Evolutionary conservation across 345 rosid genomes (phyloP).

Genomic region (Pistacia atlantica): DNA sequence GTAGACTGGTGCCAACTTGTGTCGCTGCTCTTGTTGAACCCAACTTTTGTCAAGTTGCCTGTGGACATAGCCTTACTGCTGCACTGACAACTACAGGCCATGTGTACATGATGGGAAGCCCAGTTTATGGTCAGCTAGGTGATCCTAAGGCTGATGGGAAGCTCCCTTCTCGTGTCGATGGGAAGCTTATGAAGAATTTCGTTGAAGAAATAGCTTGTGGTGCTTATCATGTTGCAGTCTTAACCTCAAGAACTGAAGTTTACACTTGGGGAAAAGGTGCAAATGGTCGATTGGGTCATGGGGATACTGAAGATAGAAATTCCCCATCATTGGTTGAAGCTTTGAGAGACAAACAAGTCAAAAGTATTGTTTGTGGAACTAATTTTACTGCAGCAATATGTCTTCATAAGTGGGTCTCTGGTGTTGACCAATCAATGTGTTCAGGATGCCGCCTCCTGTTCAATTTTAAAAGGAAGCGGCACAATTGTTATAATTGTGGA

Average conservation of each 20-base stretch:
- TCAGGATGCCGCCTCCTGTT: slow-evolving; percentile 72
- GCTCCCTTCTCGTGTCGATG: slow-evolving; percentile 63
- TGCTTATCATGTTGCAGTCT: slow-evolving; percentile 72
- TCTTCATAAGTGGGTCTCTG: slow-evolving; percentile 76
- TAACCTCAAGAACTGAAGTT: slow-evolving; percentile 80
- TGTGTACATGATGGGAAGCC: slow-evolving; percentile 79
- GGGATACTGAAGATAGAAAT: slow-evolving; percentile 66
- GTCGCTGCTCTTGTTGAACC: slow-evolving; percentile 80
- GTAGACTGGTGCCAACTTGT: slow-evolving; percentile 74
- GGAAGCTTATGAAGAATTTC: slow-evolving; percentile 59
- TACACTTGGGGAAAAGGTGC: slow-evolving; percentile 89
- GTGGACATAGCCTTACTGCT: slow-evolving; percentile 75
- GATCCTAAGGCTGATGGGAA: slow-evolving; percentile 69
- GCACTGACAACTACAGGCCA: slow-evolving; percentile 69
- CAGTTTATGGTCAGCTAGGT: slow-evolving; percentile 79
- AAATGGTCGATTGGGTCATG: slow-evolving; percentile 77
- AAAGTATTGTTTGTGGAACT: slow-evolving; percentile 71
- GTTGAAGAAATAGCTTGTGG: slow-evolving; percentile 85
- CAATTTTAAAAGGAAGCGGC: slow-evolving; percentile 77
- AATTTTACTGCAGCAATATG: slow-evolving; percentile 76
- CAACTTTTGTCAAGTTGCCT: slow-evolving; percentile 71
- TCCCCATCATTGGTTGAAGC: slow-evolving; percentile 64
- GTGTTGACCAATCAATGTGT: slow-evolving; percentile 77
- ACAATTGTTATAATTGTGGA: slow-evolving; percentile 82
- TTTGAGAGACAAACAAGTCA: slow-evolving; percentile 72